phyloP scores from a whole-genome alignment of 192 early-diverging fungal species.

The Entophlyctis helioformis region DNA sequence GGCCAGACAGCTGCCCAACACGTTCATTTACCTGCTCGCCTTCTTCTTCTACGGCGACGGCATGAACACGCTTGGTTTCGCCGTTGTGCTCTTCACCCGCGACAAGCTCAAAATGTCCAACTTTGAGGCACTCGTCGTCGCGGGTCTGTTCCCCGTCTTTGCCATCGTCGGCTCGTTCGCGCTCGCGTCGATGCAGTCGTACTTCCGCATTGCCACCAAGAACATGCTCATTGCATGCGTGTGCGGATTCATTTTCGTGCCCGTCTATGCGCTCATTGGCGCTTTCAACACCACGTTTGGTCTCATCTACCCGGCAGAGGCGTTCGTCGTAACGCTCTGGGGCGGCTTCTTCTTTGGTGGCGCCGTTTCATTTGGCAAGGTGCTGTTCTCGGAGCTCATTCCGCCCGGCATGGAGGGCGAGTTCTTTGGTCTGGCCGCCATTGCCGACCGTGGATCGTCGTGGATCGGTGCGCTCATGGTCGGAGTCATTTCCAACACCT shows the following conservation, averaged over 20 bases:
- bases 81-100: neutral
- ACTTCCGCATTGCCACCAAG: constrained; percentile 2
- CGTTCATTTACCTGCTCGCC: constrained; percentile 7
- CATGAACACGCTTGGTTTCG: constrained; percentile 3
- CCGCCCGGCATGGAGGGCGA: constrained; percentile 21
- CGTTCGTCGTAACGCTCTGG: constrained; percentile 6
- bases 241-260: constrained; percentile 3
- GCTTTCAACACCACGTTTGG: constrained; percentile 15
- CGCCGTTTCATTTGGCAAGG: constrained; percentile 10
- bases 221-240: constrained; percentile 8
- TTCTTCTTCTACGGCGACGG: constrained; percentile 11
- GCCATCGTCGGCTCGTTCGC: constrained; percentile 10
- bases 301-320: constrained; percentile 9
- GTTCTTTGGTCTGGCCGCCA: constrained; percentile 22
- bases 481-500: no score
- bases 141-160: constrained; percentile 7
- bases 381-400: constrained; percentile 16
- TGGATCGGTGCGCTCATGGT: constrained; percentile 24
- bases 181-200: constrained; percentile 1
- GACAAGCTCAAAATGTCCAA: constrained; percentile 2
- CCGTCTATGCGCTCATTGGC: constrained; percentile 15
- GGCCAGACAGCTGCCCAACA: constrained; percentile 6
- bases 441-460: constrained; percentile 19
- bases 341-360: constrained; percentile 14
- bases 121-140: no score